Conservation (phyloP, 108 stramenopile genomes). For the Pseudonitzschia pungens region DNA sequence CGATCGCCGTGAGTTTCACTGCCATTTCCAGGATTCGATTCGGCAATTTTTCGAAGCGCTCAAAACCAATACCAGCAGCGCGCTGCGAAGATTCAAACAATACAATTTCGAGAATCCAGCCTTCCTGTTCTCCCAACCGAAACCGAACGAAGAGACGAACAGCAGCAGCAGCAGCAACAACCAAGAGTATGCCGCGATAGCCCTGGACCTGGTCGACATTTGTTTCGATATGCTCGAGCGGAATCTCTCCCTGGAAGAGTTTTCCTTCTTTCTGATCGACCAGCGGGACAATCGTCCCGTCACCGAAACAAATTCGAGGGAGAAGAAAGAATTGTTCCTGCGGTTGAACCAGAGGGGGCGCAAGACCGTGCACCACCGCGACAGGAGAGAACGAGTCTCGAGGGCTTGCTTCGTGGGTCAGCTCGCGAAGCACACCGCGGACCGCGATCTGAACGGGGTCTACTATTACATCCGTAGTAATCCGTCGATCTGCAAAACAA, state of each 20-base stretch:
- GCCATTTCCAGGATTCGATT: not conserved
- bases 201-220: not conserved
- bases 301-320: too few species aligned
- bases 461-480: constrained; percentile 10
- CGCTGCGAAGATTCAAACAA: not conserved
- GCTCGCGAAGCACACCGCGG: not conserved
- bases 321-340: constrained; percentile 8
- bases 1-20: not conserved
- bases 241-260: not conserved
- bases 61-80: not conserved
- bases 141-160: not conserved
- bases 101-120: not conserved
- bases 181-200: not conserved
- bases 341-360: constrained; percentile 13
- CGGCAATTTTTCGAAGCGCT: not conserved
- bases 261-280: constrained; percentile 12
- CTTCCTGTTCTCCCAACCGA: not conserved
- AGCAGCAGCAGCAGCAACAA: not conserved
- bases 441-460: constrained; percentile 4
- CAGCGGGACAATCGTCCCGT: too few species aligned
- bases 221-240: not conserved
- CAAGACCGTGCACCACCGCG: not conserved
- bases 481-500: constrained; percentile 5
- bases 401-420: not conserved
- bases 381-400: not conserved